A percentile compares a stretch with the other conserved stretches of the same genome.
phyloP scores from a whole-genome alignment of 2,329 filamentous ascomycete genomes.

The Fulvia fulva region DNA sequence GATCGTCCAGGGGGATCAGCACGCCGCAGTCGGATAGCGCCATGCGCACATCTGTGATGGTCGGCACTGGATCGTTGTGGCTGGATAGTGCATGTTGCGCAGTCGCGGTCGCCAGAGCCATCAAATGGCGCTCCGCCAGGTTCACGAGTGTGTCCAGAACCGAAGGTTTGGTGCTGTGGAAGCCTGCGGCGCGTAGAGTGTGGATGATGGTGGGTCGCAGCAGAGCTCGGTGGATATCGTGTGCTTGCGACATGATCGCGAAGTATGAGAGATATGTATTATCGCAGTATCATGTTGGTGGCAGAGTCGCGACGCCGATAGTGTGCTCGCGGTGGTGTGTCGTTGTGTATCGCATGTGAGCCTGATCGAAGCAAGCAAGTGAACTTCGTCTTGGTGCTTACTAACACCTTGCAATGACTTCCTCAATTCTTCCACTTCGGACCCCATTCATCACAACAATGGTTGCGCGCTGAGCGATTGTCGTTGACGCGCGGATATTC shows the following conservation, averaged over 20 bases:
- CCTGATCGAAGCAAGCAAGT: neutral
- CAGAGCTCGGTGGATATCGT: slow-evolving; percentile 65
- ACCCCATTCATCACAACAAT: no score
- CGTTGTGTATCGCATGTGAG: neutral
- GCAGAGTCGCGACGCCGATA: neutral
- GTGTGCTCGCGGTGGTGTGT: neutral
- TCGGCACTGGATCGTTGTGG: slow-evolving; percentile 60
- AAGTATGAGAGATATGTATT: slow-evolving; percentile 7
- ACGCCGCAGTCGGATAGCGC: slow-evolving; percentile 79
- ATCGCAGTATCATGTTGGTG: slow-evolving; percentile 20
- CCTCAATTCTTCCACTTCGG: no score
- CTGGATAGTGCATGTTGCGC: slow-evolving; percentile 67
- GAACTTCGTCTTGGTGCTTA: neutral
- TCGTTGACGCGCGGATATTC: no score
- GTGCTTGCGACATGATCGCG: slow-evolving; percentile 25
- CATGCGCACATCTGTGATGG: slow-evolving; percentile 75
- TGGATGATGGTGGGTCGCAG: slow-evolving; percentile 84
- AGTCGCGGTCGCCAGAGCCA: slow-evolving; percentile 68
- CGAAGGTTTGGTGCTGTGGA: slow-evolving; percentile 74
- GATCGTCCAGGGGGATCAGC: slow-evolving; percentile 63
- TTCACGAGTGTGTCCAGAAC: slow-evolving; percentile 87
- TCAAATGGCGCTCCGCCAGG: slow-evolving; percentile 75
- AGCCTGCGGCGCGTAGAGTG: slow-evolving; percentile 86
- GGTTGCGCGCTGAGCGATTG: no score
- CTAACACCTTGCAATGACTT: no score